phyloP scores from a whole-genome alignment of 371 early-diverging fungal genomes.

The Basidiobolus meristosporus region DNA sequence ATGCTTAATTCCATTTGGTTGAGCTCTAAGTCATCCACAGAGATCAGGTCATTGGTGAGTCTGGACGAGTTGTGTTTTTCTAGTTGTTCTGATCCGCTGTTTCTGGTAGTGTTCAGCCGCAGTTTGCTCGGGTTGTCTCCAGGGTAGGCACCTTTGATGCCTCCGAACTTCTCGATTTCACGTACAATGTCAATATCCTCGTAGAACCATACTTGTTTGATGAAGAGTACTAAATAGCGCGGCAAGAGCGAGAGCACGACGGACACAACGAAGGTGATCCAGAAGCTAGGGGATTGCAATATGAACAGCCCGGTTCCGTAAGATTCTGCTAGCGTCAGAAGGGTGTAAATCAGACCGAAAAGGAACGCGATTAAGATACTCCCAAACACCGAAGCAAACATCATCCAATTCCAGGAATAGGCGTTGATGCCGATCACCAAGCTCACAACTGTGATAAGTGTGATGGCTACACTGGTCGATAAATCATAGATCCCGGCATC shows the following conservation, averaged over 20 bases:
- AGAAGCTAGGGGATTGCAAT: constrained; percentile 41
- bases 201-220: constrained; percentile 40
- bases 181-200: constrained; percentile 50
- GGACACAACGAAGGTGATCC: constrained; percentile 37
- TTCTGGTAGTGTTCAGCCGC: not conserved
- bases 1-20: not conserved
- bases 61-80: no score
- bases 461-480: constrained; percentile 34
- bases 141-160: constrained; percentile 8
- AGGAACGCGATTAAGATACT: constrained; percentile 20
- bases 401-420: constrained; percentile 56
- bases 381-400: constrained; percentile 10
- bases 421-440: constrained; percentile 49
- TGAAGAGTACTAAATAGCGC: constrained; percentile 30
- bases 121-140: not conserved
- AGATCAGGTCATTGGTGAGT: not conserved
- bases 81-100: not conserved
- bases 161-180: constrained; percentile 16
- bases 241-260: constrained; percentile 39
- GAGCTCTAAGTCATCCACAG: not conserved
- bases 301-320: constrained; percentile 35
- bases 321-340: constrained; percentile 30
- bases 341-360: constrained; percentile 26
- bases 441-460: constrained; percentile 46
- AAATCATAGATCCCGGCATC: constrained; percentile 23